Percentiles rank a stretch among this genome's conserved stretches.
phyloP scores from a whole-genome alignment of 2,329 filamentous ascomycete genomes.

The Curvularia sp. region DNA sequence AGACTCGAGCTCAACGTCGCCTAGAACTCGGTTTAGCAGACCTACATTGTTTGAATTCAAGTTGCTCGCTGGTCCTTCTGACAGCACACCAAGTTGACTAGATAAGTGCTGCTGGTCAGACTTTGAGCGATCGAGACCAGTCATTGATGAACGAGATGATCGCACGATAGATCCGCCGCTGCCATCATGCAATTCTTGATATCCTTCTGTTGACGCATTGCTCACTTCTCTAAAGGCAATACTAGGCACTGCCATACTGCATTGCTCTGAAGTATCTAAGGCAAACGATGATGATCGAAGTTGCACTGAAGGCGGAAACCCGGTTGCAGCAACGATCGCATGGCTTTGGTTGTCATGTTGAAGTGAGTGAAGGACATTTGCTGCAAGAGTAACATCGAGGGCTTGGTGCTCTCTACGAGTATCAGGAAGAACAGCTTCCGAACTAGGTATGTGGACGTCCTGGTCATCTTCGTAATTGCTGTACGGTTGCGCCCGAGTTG shows the following conservation, averaged over 20 bases:
- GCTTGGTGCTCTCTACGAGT: neutral
- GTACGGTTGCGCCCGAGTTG: neutral
- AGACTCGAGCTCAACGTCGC: neutral
- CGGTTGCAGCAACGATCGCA: neutral
- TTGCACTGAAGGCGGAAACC: neutral
- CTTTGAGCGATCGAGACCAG: neutral
- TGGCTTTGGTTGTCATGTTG: neutral
- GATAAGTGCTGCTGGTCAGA: neutral
- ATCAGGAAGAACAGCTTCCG: neutral
- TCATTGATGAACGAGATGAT: neutral
- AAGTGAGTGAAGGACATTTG: constrained; percentile 3
- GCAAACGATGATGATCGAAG: neutral
- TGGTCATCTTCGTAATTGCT: neutral
- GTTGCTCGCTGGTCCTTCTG: neutral
- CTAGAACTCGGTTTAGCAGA: neutral
- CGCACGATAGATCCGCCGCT: neutral
- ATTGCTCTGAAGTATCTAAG: neutral
- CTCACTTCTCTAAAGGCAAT: constrained; percentile 1
- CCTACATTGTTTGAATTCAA: neutral
- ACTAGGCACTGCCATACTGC: neutral
- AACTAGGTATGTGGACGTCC: neutral
- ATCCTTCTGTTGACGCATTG: constrained; percentile 3
- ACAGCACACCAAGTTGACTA: constrained; percentile 2
- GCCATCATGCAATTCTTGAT: neutral
- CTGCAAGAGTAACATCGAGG: neutral